These are phyloP conservation scores for Brassica carinata DNA, from an alignment of 345 rosid genomes.

Conservation along the genomic window DNA sequence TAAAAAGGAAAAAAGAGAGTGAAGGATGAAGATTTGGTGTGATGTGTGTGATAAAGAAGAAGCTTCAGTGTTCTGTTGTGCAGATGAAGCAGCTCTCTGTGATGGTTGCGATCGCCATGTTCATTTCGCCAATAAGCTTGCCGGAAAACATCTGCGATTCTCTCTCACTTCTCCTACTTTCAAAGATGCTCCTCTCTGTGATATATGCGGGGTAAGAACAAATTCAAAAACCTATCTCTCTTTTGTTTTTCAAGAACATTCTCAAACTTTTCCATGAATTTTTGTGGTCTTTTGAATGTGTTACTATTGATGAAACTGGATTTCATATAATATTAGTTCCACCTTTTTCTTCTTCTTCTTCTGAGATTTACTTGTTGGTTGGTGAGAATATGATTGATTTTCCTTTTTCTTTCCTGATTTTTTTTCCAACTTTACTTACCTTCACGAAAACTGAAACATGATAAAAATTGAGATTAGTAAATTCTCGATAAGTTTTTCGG, in stretches of 20 bases:
- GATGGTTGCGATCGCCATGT: constrained; percentile 62
- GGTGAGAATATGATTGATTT: no score
- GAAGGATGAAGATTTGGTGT: constrained; percentile 72
- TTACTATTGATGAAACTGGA: no score
- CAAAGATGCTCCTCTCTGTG: constrained; percentile 68
- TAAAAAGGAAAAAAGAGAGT: neutral
- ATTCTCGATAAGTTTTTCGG: no score
- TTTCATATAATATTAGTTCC: no score
- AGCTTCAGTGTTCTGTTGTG: constrained; percentile 62
- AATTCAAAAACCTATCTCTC: neutral
- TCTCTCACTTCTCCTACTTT: constrained; percentile 55
- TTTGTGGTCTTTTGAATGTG: no score
- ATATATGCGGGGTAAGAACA: constrained; percentile 61
- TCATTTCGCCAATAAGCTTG: constrained; percentile 74
- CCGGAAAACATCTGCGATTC: constrained; percentile 65
- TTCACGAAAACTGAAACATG: no score
- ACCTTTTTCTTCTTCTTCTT: no score
- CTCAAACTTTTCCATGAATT: no score
- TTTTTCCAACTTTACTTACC: no score
- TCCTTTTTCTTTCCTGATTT: no score
- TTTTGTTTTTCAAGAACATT: neutral
- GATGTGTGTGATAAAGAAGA: constrained; percentile 64
- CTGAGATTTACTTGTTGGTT: no score
- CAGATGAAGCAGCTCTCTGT: constrained; percentile 88
- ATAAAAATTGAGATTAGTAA: no score